A percentile compares a stretch with the other conserved stretches of the same genome.
Conservation (phyloP, 306 rosid species). For the Nissolia schottii region DNA sequence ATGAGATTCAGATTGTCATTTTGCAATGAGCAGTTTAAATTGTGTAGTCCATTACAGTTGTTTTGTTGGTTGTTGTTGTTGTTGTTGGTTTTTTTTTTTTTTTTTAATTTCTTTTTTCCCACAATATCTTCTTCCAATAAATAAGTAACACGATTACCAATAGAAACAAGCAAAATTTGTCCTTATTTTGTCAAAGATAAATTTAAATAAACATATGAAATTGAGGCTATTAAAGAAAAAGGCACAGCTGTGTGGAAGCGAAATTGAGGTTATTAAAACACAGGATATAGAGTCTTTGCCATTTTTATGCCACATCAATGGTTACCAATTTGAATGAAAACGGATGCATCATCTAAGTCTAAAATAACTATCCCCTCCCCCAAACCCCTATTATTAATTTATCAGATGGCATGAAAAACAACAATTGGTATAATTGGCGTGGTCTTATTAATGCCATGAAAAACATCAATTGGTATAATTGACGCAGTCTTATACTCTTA, state of each 20-base stretch:
- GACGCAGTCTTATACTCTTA: neutral
- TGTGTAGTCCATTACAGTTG: constrained; percentile 20
- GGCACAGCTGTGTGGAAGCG: neutral
- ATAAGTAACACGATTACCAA: constrained; percentile 26
- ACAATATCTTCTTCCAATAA: constrained; percentile 16
- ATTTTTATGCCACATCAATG: neutral
- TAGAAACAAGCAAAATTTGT: constrained; percentile 38
- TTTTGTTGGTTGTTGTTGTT: constrained; percentile 9
- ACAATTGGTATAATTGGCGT: neutral
- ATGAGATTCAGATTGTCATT: constrained; percentile 30
- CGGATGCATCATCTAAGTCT: too few species aligned
- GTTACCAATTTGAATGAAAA: neutral
- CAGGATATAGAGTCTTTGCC: neutral
- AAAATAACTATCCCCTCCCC: neutral
- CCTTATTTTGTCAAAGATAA: constrained; percentile 10
- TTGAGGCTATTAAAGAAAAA: too few species aligned
- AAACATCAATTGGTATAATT: neutral
- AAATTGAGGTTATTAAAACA: neutral
- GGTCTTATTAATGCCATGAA: neutral
- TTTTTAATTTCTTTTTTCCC: neutral
- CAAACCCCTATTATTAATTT: too few species aligned
- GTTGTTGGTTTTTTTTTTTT: neutral
- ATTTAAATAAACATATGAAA: neutral
- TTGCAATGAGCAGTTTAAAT: constrained; percentile 8
- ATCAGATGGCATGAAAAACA: neutral